These are phyloP conservation scores for Penicillium olsonii DNA, from an alignment of 2,329 filamentous ascomycete species.

Conservation along the genomic window DNA sequence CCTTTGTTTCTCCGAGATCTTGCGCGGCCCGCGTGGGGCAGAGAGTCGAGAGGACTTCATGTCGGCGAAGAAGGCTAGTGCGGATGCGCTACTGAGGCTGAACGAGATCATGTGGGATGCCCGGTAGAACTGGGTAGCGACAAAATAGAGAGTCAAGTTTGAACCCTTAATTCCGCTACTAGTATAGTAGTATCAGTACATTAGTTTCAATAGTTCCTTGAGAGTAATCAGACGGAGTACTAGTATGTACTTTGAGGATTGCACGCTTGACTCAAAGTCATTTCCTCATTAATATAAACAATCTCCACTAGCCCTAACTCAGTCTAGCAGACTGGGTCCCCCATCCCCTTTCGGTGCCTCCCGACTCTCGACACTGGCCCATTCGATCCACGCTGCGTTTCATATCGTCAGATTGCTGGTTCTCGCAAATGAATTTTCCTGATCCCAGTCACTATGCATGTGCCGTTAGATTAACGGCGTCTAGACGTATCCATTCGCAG, in stretches of 20 bases:
- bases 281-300: conserved; percentile 22
- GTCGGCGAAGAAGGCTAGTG: conserved; percentile 47
- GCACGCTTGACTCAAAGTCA: conserved; percentile 10
- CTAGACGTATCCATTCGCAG: conserved; percentile 1
- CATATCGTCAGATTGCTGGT: conserved; percentile 18
- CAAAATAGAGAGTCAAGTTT: not conserved
- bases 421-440: not conserved
- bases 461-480: not conserved
- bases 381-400: conserved; percentile 24
- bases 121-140: conserved; percentile 23
- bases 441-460: not conserved
- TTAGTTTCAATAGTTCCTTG: too few relatives aligned
- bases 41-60: conserved; percentile 50
- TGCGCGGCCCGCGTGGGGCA: conserved; percentile 42
- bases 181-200: too few relatives aligned
- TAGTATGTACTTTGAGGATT: too few relatives aligned
- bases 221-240: conserved; percentile 1
- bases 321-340: conserved; percentile 6
- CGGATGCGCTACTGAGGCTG: conserved; percentile 46
- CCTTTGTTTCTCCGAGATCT: conserved; percentile 47
- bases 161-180: too few relatives aligned
- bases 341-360: conserved; percentile 13
- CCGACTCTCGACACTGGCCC: conserved; percentile 11
- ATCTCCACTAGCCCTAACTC: conserved; percentile 16
- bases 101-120: conserved; percentile 53